A percentile compares a stretch with the other conserved stretches of the same genome.
Conservation (phyloP, 768 basidiomycete species). For the Termitomyces sp. region DNA sequence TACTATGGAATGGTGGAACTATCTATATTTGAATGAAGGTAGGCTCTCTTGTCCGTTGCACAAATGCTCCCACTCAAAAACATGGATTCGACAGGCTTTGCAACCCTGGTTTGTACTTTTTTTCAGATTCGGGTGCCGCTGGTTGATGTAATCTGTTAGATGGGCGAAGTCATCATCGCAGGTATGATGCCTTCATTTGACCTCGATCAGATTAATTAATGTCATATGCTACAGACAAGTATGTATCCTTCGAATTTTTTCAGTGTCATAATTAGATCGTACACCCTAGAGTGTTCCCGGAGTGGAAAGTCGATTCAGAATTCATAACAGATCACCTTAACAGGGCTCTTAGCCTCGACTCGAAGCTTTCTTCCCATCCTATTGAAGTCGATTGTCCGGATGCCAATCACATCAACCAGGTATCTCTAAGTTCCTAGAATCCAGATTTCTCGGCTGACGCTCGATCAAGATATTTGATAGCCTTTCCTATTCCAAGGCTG, state of each 20-base stretch:
- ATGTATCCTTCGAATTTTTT: neutral
- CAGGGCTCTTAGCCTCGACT: constrained; percentile 75
- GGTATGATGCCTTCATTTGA: constrained; percentile 32
- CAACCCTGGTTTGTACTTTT: constrained; percentile 55
- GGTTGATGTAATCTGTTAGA: constrained; percentile 28
- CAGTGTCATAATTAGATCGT: neutral
- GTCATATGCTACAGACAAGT: constrained; percentile 41
- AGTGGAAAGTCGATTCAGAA: constrained; percentile 77
- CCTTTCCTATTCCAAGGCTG: constrained; percentile 82
- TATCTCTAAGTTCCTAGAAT: constrained; percentile 13
- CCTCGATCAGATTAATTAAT: constrained; percentile 1
- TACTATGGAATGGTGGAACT: constrained; percentile 92
- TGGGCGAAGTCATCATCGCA: constrained; percentile 85
- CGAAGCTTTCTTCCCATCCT: constrained; percentile 85
- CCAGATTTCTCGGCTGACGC: neutral
- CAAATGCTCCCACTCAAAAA: neutral
- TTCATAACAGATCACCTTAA: constrained; percentile 80
- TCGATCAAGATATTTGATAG: constrained; percentile 74
- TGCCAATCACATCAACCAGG: constrained; percentile 78
- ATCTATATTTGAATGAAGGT: constrained; percentile 80
- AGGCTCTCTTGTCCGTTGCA: constrained; percentile 3
- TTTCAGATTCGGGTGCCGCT: neutral
- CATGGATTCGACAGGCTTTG: constrained; percentile 52
- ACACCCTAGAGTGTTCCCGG: constrained; percentile 62
- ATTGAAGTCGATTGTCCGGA: constrained; percentile 90